phyloP scores from a whole-genome alignment of 225 moss, liverwort and hornwort species.

The Pseudoscleropodium purum region DNA sequence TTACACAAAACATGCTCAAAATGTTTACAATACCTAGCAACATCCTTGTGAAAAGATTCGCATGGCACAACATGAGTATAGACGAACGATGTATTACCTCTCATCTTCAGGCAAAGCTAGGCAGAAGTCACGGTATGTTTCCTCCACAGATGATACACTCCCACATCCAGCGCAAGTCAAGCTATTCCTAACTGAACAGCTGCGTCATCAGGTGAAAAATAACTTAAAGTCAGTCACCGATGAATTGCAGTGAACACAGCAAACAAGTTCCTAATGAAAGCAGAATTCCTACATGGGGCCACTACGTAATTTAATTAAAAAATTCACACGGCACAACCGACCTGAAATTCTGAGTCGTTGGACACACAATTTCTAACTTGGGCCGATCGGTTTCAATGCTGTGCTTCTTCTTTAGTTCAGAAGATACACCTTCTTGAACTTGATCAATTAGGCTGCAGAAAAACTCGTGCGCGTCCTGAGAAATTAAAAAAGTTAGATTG shows the following conservation, averaged over 20 bases:
- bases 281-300: background rate
- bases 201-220: background rate
- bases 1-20: background rate
- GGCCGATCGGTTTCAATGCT: constrained; percentile 12
- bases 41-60: background rate
- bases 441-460: constrained; percentile 53
- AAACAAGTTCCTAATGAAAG: too few species aligned
- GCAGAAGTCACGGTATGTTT: constrained; percentile 46
- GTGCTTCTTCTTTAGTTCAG: constrained; percentile 19
- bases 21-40: background rate
- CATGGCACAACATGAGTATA: background rate
- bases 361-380: constrained; percentile 40
- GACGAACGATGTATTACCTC: background rate
- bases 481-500: background rate
- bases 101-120: constrained; percentile 51
- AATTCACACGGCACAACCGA: background rate
- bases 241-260: background rate
- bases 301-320: too few species aligned
- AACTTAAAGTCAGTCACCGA: background rate
- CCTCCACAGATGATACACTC: constrained; percentile 33
- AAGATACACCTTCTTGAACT: constrained; percentile 38
- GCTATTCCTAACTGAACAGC: constrained; percentile 43
- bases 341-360: constrained; percentile 50
- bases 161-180: constrained; percentile 43
- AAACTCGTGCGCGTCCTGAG: constrained; percentile 53